Evolutionary conservation across 176 grass and related monocot species (phyloP).

Genomic region (Chloris gayana): DNA sequence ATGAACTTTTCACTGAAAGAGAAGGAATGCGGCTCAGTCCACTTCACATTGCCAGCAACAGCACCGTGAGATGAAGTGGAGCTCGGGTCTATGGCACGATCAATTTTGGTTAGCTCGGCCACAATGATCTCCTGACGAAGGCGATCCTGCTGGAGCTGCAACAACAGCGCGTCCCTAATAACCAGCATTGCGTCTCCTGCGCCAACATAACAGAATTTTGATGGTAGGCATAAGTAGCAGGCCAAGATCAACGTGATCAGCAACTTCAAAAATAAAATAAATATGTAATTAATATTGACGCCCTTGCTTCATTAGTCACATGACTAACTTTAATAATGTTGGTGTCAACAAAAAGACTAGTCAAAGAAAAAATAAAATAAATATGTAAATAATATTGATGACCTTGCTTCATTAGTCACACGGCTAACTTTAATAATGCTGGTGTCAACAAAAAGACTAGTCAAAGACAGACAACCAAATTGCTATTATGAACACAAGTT

Average conservation of each 20-base stretch:
- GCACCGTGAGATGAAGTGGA: background rate
- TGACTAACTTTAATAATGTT: background rate
- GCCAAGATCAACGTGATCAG: background rate
- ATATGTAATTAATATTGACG: background rate
- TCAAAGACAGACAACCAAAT: background rate
- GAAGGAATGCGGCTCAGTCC: background rate
- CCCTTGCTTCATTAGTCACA: too few relatives aligned
- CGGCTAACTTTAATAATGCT: too few relatives aligned
- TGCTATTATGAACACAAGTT: background rate
- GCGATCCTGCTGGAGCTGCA: conserved; percentile 38
- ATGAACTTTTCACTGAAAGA: background rate
- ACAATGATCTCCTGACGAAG: conserved; percentile 43
- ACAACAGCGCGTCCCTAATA: conserved; percentile 44
- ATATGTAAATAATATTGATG: too few relatives aligned
- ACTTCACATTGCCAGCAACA: background rate
- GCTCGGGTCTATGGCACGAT: conserved; percentile 23
- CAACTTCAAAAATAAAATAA: background rate
- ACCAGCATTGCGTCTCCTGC: conserved; percentile 27
- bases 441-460: too few relatives aligned
- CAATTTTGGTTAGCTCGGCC: conserved; percentile 44
- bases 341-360: background rate
- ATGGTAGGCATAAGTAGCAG: background rate
- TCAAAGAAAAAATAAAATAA: too few relatives aligned
- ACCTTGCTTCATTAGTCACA: too few relatives aligned
- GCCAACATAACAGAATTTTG: background rate